These are phyloP conservation scores for Cytidiella melzeri DNA, from an alignment of 768 basidiomycete species.

Conservation along the genomic window DNA sequence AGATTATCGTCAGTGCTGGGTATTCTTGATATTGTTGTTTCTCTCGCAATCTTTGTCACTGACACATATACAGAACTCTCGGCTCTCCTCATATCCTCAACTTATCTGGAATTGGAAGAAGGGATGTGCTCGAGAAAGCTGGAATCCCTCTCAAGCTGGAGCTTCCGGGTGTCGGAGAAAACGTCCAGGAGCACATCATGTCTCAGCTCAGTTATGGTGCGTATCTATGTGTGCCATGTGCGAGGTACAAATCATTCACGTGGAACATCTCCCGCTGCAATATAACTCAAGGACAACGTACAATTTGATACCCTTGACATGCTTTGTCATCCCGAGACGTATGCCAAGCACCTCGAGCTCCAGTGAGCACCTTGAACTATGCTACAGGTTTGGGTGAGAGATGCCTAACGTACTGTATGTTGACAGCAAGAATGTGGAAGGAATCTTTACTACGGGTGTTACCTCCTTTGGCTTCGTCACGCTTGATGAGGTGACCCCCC, in stretches of 20 bases:
- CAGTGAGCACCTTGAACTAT: constrained; percentile 15
- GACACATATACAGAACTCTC: background rate
- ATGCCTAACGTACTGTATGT: no score
- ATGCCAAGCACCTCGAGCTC: constrained; percentile 15
- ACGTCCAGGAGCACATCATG: constrained; percentile 27
- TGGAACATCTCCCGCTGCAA: no score
- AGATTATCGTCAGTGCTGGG: constrained; percentile 8
- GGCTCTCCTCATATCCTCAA: constrained; percentile 15
- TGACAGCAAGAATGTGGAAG: constrained; percentile 1
- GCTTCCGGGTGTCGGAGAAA: constrained; percentile 73
- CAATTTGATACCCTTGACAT: constrained; percentile 15
- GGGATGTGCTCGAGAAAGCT: constrained; percentile 37
- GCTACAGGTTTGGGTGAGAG: no score
- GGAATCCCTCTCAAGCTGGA: constrained; percentile 48
- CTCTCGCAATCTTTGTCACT: background rate
- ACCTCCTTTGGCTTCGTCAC: constrained; percentile 4
- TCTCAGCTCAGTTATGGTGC: constrained; percentile 4
- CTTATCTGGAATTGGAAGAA: constrained; percentile 59
- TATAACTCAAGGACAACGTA: constrained; percentile 11
- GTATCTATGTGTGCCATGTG: background rate
- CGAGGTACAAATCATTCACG: no score
- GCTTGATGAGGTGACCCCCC: background rate
- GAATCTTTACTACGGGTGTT: constrained; percentile 10
- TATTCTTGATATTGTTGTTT: background rate
- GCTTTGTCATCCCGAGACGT: constrained; percentile 11